Evolutionary conservation across 2,329 filamentous ascomycete species (phyloP).

Genomic region (Cladophialophora psammophila): DNA sequence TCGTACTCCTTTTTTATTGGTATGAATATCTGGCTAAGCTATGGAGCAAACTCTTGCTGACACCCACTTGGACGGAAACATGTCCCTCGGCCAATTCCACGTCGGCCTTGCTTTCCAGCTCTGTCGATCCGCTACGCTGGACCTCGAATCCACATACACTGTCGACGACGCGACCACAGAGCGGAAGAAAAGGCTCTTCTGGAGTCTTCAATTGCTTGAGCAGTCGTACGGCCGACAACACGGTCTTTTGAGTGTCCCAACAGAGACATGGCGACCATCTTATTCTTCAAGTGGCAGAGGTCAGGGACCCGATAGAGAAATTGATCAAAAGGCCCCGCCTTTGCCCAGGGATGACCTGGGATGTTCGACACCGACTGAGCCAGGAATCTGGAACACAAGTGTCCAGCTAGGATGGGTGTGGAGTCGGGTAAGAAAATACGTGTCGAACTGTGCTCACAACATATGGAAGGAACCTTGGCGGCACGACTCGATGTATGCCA

Average conservation of each 20-base stretch:
- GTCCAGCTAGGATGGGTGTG: constrained; percentile 17
- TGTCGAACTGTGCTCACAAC: constrained; percentile 19
- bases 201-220: constrained; percentile 18
- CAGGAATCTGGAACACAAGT: constrained; percentile 23
- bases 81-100: constrained; percentile 44
- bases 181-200: constrained; percentile 15
- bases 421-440: constrained; percentile 24
- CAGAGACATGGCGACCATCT: constrained; percentile 17
- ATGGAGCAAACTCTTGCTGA: not conserved
- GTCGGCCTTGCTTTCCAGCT: constrained; percentile 42
- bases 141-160: constrained; percentile 18
- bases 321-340: constrained; percentile 7
- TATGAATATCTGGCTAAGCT: not conserved
- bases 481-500: constrained; percentile 38
- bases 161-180: constrained; percentile 9
- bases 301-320: not conserved
- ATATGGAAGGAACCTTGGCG: constrained; percentile 37
- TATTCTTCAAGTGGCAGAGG: constrained; percentile 5
- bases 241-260: constrained; percentile 47
- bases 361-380: constrained; percentile 7
- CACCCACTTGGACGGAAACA: constrained; percentile 50
- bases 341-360: constrained; percentile 9
- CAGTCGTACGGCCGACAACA: constrained; percentile 46
- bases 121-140: constrained; percentile 18
- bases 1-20: constrained; percentile 39